These are phyloP conservation scores for Euphorbia lathyris DNA, from an alignment of 345 rosid genomes.

Conservation along the genomic window DNA sequence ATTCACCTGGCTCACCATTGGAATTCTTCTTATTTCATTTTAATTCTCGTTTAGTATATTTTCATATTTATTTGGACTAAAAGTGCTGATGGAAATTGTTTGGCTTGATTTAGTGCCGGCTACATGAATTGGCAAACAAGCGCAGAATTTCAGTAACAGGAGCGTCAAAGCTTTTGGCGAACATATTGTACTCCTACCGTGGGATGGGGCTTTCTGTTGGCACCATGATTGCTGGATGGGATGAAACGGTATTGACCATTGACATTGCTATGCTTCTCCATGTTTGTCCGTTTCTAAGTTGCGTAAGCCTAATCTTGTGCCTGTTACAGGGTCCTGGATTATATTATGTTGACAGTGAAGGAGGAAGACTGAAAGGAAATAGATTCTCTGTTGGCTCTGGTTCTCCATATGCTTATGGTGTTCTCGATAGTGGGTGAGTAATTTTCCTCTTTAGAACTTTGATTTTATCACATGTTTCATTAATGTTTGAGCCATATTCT, in stretches of 20 bases:
- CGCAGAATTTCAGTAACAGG: constrained; percentile 97
- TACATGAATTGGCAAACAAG: constrained; percentile 96
- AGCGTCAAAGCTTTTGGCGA: constrained; percentile 97
- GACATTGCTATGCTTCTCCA: background rate
- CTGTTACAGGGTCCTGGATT: constrained; percentile 86
- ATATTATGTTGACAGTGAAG: constrained; percentile 98
- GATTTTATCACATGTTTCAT: background rate
- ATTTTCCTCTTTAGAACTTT: background rate
- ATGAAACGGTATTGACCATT: constrained; percentile 62
- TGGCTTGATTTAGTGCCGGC: constrained; percentile 65
- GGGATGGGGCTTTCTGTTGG: constrained; percentile 99
- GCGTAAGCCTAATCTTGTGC: constrained; percentile 7
- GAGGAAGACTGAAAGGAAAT: constrained; percentile 93
- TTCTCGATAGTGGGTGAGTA: constrained; percentile 83
- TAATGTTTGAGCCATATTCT: background rate
- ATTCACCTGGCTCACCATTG: background rate
- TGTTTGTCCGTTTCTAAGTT: background rate
- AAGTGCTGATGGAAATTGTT: constrained; percentile 13
- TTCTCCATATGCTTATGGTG: constrained; percentile 98
- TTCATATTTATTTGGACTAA: constrained; percentile 18
- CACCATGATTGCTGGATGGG: constrained; percentile 99
- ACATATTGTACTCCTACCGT: constrained; percentile 91
- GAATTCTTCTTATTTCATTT: background rate
- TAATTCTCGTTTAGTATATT: background rate
- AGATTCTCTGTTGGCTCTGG: constrained; percentile 99